These are phyloP conservation scores for Corynascus novoguineensis DNA, from an alignment of 495 filamentous ascomycete species.

Conservation along the genomic window DNA sequence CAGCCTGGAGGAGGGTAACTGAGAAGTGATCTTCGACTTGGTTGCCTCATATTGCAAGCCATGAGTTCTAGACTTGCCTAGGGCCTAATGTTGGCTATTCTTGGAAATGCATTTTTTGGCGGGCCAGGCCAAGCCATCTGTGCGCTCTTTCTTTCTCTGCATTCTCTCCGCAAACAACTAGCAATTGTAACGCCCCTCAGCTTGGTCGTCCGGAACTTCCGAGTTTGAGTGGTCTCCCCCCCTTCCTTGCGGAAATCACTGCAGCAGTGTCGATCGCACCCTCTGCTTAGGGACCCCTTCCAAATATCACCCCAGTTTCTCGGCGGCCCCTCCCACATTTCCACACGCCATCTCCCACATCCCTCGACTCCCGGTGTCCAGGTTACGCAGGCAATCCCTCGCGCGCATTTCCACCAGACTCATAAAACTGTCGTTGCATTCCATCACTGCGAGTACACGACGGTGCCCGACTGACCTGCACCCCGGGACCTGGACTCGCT, in stretches of 20 bases:
- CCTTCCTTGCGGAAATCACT: neutral
- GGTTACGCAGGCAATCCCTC: conserved; percentile 19
- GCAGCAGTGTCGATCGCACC: neutral
- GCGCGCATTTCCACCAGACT: conserved; percentile 14
- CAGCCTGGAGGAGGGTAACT: neutral
- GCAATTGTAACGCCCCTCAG: neutral
- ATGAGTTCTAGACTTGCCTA: no score
- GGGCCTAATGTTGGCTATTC: no score
- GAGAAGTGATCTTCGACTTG: no score
- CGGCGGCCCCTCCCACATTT: no score
- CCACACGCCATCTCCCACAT: neutral
- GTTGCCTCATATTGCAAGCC: no score
- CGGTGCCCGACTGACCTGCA: conserved; percentile 8
- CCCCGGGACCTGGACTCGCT: conserved; percentile 15
- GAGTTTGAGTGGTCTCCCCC: neutral
- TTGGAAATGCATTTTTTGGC: no score
- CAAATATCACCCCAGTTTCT: neutral
- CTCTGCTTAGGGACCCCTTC: neutral
- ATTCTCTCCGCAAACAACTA: neutral
- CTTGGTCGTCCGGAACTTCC: conserved; percentile 4
- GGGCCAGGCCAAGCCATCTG: no score
- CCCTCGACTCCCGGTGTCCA: conserved; percentile 18
- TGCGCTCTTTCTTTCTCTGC: neutral
- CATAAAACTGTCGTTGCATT: conserved; percentile 24
- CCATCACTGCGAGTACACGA: conserved; percentile 26